A percentile compares a stretch with the other conserved stretches of the same genome.
These are phyloP conservation scores for Neonectria magnoliae DNA, from an alignment of 2,329 filamentous ascomycete species.

Conservation along the genomic window DNA sequence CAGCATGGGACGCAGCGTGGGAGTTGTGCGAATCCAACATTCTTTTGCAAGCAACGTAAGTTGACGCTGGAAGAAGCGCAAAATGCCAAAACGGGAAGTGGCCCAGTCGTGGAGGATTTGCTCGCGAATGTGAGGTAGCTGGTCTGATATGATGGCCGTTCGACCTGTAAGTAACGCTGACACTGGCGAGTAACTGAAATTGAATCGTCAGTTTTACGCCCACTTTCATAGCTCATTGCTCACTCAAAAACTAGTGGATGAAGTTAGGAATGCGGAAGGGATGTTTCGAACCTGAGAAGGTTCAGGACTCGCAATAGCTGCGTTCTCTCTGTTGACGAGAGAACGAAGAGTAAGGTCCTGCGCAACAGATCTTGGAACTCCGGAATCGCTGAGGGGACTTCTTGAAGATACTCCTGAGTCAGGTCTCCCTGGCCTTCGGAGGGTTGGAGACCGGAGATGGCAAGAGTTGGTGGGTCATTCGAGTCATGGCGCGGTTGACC, in stretches of 20 bases:
- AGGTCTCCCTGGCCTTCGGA: background rate
- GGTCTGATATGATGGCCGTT: background rate
- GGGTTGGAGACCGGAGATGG: background rate
- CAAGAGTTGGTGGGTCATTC: background rate
- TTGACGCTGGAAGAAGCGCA: constrained; percentile 7
- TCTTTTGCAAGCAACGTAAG: constrained; percentile 6
- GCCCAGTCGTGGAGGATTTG: constrained; percentile 7
- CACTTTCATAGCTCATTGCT: too few relatives aligned
- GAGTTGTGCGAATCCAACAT: constrained; percentile 9
- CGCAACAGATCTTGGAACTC: constrained; percentile 4
- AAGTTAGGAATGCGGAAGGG: background rate
- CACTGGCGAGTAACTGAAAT: constrained; percentile 1
- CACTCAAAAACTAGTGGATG: background rate
- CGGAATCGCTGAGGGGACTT: constrained; percentile 5
- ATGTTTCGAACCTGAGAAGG: background rate
- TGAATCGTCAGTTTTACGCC: background rate
- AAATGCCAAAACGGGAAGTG: background rate
- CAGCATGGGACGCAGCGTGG: constrained; percentile 1
- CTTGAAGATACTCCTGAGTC: background rate
- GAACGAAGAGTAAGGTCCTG: background rate
- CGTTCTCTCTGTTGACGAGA: background rate
- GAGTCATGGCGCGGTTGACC: background rate
- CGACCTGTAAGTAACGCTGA: constrained; percentile 8
- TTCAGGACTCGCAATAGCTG: constrained; percentile 7
- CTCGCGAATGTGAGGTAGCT: constrained; percentile 5